Evolutionary conservation across 495 filamentous ascomycete genomes (phyloP), one percentile per base, ranked within the genome.

Genomic region (Neurospora sp.): DNA sequence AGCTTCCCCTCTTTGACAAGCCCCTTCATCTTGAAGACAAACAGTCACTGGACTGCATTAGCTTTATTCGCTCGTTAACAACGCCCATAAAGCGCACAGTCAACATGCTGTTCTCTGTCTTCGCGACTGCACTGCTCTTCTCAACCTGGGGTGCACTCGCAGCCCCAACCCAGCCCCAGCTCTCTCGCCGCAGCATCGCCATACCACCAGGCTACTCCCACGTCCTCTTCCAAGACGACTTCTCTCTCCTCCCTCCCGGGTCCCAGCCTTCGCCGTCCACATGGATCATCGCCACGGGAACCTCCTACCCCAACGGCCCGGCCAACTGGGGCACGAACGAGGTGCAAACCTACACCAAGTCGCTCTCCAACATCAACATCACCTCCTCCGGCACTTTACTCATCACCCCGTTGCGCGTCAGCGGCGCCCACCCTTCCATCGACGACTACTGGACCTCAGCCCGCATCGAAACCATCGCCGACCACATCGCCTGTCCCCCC

Each of bases 251-350:
- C 3, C 14, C 70, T 10, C 9, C 72, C 2, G 70, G 70, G 0
- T 74, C 74, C 20, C 70, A 62, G 4, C 76, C 74, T 2, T 74
- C 72, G 4, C 7, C 72, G 5, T 46, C 69, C n/a, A 78, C 77
- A 44, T 82, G 80, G 79, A n/a, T 72, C 14, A n/a, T 76, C 16
- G 72, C 74, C 69, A 46, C 72, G 3, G 80, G 80, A n/a, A 80
- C 76, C 6, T 75, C 73, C n/a, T 82, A 82, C 70, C 76, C 79
- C 1, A 79, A 77, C 38, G 80, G 79, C 10, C 71, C 79, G 4
- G 38, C 72, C 1, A 41, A 74, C 66, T 82, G 81, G 81, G 81
- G 81, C 31, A 82, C 80, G 35, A 74, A 77, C 72, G 81, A 81
- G 66, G 72, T 76, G 6, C 70, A 82, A 73, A 77, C 71, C 3